phyloP scores from a whole-genome alignment of 2,329 filamentous ascomycete genomes.

The Rachicladosporium sp. region DNA sequence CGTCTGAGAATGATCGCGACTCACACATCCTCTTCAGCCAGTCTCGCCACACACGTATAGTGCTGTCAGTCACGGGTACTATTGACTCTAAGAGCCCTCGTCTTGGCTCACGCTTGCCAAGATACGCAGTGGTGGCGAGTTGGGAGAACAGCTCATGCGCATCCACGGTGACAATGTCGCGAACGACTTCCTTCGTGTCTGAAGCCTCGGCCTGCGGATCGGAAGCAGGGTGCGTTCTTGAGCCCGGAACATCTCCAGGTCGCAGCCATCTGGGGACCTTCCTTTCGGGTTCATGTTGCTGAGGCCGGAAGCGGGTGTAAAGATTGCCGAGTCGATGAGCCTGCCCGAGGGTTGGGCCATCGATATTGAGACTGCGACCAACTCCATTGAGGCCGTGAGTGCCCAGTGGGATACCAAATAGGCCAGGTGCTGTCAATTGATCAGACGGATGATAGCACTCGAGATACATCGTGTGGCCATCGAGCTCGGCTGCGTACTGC shows the following conservation, averaged over 20 bases:
- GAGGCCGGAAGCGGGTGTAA: constrained; percentile 62
- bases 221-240: constrained; percentile 24
- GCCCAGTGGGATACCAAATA: constrained; percentile 55
- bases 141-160: constrained; percentile 62
- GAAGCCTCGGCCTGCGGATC: constrained; percentile 6
- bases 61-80: constrained; percentile 53
- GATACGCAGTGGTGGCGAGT: constrained; percentile 53
- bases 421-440: constrained; percentile 55
- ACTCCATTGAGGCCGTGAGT: constrained; percentile 46
- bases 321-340: constrained; percentile 42
- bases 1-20: constrained; percentile 18
- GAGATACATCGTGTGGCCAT: constrained; percentile 56
- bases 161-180: constrained; percentile 53
- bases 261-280: constrained; percentile 29
- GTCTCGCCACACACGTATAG: constrained; percentile 58
- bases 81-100: constrained; percentile 52
- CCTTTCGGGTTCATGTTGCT: constrained; percentile 39
- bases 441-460: constrained; percentile 66
- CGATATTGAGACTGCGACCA: constrained; percentile 23
- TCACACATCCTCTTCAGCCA: constrained; percentile 48
- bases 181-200: constrained; percentile 28
- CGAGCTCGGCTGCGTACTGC: constrained; percentile 43
- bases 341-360: constrained; percentile 21
- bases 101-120: constrained; percentile 53
- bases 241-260: constrained; percentile 36